Conservation (phyloP, 1,284 basidiomycete genomes). For the Heimioporus punctisporus region DNA sequence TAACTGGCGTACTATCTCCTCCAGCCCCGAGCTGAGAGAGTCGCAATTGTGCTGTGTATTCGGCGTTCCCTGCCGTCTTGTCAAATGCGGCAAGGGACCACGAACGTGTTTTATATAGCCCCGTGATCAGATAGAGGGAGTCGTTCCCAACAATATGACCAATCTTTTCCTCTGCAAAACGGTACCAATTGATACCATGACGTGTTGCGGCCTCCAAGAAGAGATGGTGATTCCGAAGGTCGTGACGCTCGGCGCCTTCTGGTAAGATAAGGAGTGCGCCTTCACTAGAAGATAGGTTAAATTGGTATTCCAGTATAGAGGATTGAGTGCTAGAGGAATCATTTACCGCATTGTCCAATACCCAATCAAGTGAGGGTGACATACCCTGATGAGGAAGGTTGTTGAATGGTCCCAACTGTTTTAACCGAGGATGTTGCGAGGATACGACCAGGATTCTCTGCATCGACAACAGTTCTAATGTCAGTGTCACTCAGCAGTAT, state of each 20-base stretch:
- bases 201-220: slow-evolving; percentile 1
- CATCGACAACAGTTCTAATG: not conserved
- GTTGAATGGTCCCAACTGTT: too few relatives aligned
- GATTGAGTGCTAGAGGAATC: not conserved
- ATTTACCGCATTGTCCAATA: too few relatives aligned
- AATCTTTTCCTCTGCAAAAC: slow-evolving; percentile 9
- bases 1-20: not conserved
- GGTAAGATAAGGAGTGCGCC: slow-evolving; percentile 15
- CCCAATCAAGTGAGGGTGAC: too few relatives aligned
- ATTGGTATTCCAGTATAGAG: slow-evolving; percentile 1
- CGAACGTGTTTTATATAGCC: slow-evolving; percentile 9
- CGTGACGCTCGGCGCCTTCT: slow-evolving; percentile 7
- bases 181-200: slow-evolving; percentile 11
- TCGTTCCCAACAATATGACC: slow-evolving; percentile 9
- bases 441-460: slow-evolving; percentile 5
- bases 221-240: slow-evolving; percentile 5
- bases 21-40: not conserved
- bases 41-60: slow-evolving; percentile 7
- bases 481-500: not conserved
- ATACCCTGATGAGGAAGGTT: too few relatives aligned
- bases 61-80: not conserved
- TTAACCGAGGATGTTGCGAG: not conserved
- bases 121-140: slow-evolving; percentile 17
- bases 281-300: slow-evolving; percentile 6
- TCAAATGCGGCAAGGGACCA: slow-evolving; percentile 18